Conservation (phyloP, 2,329 filamentous ascomycete species). For the Cryoendolithus antarcticus region DNA sequence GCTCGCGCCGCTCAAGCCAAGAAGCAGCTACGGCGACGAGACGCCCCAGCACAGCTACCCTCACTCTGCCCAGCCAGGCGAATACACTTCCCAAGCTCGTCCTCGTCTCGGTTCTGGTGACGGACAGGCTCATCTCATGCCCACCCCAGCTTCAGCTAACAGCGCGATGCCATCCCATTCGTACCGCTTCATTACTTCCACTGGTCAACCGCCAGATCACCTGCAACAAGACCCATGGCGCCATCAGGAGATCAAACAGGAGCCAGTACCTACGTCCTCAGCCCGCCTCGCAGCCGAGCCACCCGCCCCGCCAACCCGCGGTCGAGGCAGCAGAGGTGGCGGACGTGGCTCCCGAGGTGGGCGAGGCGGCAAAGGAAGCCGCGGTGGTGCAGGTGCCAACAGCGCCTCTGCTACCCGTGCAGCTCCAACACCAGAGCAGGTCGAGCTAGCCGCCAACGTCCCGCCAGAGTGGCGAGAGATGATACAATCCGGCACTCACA, state of each 20-base stretch:
- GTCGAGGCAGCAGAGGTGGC: conserved; percentile 13
- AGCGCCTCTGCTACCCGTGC: conserved; percentile 8
- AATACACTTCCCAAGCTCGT: conserved; percentile 1
- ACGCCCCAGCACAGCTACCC: conserved; percentile 5
- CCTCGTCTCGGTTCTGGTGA: not conserved
- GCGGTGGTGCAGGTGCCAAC: conserved; percentile 7
- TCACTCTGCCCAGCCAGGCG: conserved; percentile 1
- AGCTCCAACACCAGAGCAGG: conserved; percentile 16
- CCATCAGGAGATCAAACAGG: conserved; percentile 5
- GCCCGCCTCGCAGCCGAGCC: conserved; percentile 2
- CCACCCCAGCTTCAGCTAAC: conserved; percentile 9
- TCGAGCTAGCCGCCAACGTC: conserved; percentile 5
- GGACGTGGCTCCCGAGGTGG: conserved; percentile 28
- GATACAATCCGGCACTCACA: too few species aligned
- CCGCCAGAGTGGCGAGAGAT: conserved; percentile 30
- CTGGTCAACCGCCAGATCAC: conserved; percentile 13
- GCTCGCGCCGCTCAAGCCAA: conserved; percentile 26
- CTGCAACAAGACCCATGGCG: conserved; percentile 18
- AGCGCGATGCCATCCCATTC: conserved; percentile 9
- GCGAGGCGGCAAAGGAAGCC: conserved; percentile 21
- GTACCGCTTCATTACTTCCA: conserved; percentile 23
- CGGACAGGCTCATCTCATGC: conserved; percentile 6
- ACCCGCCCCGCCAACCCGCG: conserved; percentile 3
- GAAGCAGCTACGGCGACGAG: conserved; percentile 20
- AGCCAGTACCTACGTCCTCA: not conserved